Conservation (phyloP, 352 stramenopile species). For the Globisporangium acanthophoron region DNA sequence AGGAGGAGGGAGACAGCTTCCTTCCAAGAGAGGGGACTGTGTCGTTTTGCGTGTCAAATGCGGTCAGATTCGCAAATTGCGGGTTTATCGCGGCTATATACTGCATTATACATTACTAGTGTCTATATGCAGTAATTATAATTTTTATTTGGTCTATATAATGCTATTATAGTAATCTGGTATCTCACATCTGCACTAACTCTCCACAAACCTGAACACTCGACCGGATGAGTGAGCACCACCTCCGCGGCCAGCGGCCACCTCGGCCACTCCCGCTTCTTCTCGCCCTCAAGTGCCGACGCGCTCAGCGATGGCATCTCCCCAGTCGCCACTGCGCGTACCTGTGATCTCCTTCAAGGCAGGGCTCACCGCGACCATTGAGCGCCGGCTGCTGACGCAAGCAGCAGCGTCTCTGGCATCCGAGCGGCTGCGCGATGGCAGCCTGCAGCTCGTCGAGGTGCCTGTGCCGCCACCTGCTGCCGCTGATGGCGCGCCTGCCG, state of each 20-base stretch:
- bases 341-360: constrained; percentile 35
- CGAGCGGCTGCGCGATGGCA: constrained; percentile 9
- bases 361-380: constrained; percentile 21
- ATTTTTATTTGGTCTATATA: too few species aligned
- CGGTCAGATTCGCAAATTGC: neutral
- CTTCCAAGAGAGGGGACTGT: too few species aligned
- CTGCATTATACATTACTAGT: neutral
- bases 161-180: neutral
- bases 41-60: neutral
- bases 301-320: neutral
- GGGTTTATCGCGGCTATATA: neutral
- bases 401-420: constrained; percentile 2
- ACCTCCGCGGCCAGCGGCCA: too few species aligned
- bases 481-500: too few species aligned
- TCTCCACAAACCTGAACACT: neutral
- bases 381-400: constrained; percentile 17
- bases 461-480: constrained; percentile 19
- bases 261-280: neutral
- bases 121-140: neutral
- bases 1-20: neutral
- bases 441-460: constrained; percentile 29
- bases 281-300: neutral
- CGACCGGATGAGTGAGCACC: too few species aligned
- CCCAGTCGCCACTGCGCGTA: constrained; percentile 14
- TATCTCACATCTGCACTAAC: too few species aligned